Conservation (phyloP, 331 rosid genomes). For the Quercus phellos region DNA sequence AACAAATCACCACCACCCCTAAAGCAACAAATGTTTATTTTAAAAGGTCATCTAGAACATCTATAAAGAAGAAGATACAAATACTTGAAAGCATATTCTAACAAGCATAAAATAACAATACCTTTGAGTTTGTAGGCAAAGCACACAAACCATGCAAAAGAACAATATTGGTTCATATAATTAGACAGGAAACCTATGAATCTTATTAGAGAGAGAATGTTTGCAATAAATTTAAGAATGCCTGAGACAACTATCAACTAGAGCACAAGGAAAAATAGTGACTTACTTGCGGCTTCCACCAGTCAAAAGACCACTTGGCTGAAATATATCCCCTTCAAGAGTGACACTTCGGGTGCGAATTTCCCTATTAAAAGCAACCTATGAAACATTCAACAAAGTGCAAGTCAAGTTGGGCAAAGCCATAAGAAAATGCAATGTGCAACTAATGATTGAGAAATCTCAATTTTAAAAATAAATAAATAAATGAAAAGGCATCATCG, state of each 20-base stretch:
- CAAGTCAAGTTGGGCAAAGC: slow-evolving; percentile 15
- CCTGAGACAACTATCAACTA: slow-evolving; percentile 7
- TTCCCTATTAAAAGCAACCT: slow-evolving; percentile 83
- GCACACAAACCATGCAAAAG: slow-evolving; percentile 1
- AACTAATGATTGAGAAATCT: background rate
- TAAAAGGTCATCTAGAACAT: slow-evolving; percentile 8
- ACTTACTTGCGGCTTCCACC: slow-evolving; percentile 97
- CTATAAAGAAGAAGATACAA: slow-evolving; percentile 15
- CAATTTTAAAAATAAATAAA: background rate
- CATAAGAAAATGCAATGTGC: background rate
- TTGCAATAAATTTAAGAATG: slow-evolving; percentile 11
- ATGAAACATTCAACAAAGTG: slow-evolving; percentile 26
- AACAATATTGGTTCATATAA: background rate
- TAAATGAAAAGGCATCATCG: background rate
- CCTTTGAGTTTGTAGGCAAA: slow-evolving; percentile 1
- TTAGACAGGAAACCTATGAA: background rate
- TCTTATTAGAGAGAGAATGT: background rate
- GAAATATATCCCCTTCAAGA: slow-evolving; percentile 95
- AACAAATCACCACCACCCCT: slow-evolving; percentile 90
- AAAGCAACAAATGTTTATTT: slow-evolving; percentile 28
- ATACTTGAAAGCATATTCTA: slow-evolving; percentile 15
- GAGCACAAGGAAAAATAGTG: slow-evolving; percentile 14
- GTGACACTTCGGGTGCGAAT: slow-evolving; percentile 85
- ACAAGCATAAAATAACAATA: background rate
- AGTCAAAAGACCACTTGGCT: slow-evolving; percentile 93